phyloP scores from a whole-genome alignment of 2,329 filamentous ascomycete genomes.

The Hypomyces perniciosus region DNA sequence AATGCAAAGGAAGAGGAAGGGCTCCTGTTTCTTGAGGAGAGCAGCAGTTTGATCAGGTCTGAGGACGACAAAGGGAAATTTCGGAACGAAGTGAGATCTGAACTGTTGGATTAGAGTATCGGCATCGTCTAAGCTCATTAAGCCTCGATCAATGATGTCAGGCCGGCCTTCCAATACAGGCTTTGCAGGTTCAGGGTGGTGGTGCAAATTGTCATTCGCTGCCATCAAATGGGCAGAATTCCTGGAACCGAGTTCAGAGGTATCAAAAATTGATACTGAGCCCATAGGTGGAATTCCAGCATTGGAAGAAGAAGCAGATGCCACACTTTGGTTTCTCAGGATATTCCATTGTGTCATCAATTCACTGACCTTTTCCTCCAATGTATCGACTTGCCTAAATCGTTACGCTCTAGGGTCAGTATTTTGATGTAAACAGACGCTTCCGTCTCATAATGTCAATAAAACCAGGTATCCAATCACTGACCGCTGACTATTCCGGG shows the following conservation, averaged over 20 bases:
- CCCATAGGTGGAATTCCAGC: neutral
- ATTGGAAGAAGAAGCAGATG: neutral
- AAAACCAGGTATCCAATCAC: neutral
- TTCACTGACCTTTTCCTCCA: slow-evolving; percentile 4
- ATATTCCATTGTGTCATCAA: slow-evolving; percentile 3
- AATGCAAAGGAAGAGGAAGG: slow-evolving; percentile 12
- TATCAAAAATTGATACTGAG: neutral
- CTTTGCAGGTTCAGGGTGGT: neutral
- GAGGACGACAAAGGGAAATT: slow-evolving; percentile 10
- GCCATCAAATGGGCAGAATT: neutral
- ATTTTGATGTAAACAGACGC: neutral
- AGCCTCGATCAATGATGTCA: slow-evolving; percentile 9
- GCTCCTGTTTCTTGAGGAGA: slow-evolving; percentile 2
- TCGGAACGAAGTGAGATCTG: slow-evolving; percentile 6
- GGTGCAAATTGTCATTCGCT: slow-evolving; percentile 2
- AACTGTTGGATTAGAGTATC: slow-evolving; percentile 2
- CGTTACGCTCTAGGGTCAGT: too few relatives aligned
- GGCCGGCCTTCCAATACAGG: slow-evolving; percentile 7
- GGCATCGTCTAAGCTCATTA: slow-evolving; percentile 4
- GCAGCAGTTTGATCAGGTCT: slow-evolving; percentile 1
- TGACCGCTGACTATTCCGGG: slow-evolving; percentile 2
- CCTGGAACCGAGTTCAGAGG: neutral
- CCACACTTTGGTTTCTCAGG: neutral
- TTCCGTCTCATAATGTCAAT: neutral
- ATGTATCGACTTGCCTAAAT: slow-evolving; percentile 6